Evolutionary conservation across 495 filamentous ascomycete species (phyloP).

Genomic region (Xylaria nigripes): DNA sequence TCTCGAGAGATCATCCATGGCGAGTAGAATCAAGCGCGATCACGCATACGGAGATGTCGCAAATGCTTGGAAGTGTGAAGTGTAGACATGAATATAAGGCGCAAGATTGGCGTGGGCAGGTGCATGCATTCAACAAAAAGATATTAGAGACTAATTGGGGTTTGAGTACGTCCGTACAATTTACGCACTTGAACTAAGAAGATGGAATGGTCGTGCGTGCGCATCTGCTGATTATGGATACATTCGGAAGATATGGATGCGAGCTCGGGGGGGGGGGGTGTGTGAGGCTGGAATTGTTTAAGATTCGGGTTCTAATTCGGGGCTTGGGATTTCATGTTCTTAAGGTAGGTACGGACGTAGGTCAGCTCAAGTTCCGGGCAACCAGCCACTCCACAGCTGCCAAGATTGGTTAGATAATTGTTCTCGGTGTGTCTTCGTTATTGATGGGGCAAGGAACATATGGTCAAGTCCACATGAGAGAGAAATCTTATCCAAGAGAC

Average conservation of each 20-base stretch:
- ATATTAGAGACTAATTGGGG: not conserved
- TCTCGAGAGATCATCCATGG: conserved; percentile 68
- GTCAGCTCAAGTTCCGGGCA: conserved; percentile 4
- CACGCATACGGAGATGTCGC: conserved; percentile 13
- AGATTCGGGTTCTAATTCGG: conserved; percentile 4
- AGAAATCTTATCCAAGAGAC: not conserved
- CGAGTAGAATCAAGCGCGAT: conserved; percentile 38
- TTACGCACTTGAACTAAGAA: not conserved
- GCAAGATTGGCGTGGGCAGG: conserved; percentile 10
- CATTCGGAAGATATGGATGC: not conserved
- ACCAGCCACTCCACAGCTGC: conserved; percentile 8
- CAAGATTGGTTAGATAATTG: not conserved
- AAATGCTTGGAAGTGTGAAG: conserved; percentile 17
- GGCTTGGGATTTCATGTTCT: conserved; percentile 3
- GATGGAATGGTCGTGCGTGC: not conserved
- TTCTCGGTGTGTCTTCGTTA: not conserved
- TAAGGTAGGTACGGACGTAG: too few relatives aligned
- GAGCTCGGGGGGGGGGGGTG: not conserved
- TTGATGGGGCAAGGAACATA: not conserved
- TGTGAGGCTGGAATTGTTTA: not conserved
- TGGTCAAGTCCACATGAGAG: not conserved
- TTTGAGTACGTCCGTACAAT: not conserved
- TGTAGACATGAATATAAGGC: conserved; percentile 25
- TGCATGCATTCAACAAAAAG: conserved; percentile 17
- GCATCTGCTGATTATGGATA: conserved; percentile 3